A percentile compares a stretch with the other conserved stretches of the same genome.
phyloP scores from a whole-genome alignment of 352 stramenopile genomes.

The Globisporangium emineosum region DNA sequence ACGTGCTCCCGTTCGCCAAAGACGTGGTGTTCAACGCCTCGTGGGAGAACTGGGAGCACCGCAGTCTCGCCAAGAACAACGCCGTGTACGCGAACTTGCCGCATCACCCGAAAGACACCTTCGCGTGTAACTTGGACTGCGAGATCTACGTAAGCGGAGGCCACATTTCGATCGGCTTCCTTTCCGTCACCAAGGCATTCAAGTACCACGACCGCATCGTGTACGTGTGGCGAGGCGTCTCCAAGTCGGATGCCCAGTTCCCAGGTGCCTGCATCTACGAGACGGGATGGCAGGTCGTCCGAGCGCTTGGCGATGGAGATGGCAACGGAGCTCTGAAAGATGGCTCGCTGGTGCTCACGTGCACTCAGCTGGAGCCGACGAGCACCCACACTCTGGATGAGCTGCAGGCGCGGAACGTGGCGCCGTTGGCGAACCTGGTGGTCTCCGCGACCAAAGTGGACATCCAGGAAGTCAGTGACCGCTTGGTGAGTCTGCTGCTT shows the following conservation, averaged over 20 bases:
- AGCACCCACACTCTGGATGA: background rate
- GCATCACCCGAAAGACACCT: background rate
- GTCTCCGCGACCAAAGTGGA: background rate
- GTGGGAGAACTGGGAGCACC: slow-evolving; percentile 5
- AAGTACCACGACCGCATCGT: background rate
- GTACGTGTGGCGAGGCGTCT: slow-evolving; percentile 3
- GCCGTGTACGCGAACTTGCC: slow-evolving; percentile 2
- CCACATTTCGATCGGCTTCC: background rate
- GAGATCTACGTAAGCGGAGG: slow-evolving; percentile 1
- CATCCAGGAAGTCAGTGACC: slow-evolving; percentile 3
- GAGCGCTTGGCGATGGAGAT: background rate
- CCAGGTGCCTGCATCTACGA: slow-evolving; percentile 4
- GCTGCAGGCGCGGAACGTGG: slow-evolving; percentile 3
- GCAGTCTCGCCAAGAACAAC: slow-evolving; percentile 6
- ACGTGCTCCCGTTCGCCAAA: background rate
- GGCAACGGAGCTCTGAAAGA: background rate
- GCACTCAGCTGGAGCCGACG: background rate
- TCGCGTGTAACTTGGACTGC: slow-evolving; percentile 2
- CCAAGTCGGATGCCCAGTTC: background rate
- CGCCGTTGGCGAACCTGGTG: slow-evolving; percentile 6
- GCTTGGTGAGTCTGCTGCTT: slow-evolving; percentile 4
- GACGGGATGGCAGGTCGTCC: slow-evolving; percentile 8
- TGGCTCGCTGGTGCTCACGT: slow-evolving; percentile 1
- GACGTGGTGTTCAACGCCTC: slow-evolving; percentile 3
- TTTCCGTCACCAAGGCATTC: background rate